A percentile compares a stretch with the other conserved stretches of the same genome.
These are phyloP conservation scores for Claviceps pazoutovae DNA, from an alignment of 2,329 filamentous ascomycete species.

Conservation along the genomic window DNA sequence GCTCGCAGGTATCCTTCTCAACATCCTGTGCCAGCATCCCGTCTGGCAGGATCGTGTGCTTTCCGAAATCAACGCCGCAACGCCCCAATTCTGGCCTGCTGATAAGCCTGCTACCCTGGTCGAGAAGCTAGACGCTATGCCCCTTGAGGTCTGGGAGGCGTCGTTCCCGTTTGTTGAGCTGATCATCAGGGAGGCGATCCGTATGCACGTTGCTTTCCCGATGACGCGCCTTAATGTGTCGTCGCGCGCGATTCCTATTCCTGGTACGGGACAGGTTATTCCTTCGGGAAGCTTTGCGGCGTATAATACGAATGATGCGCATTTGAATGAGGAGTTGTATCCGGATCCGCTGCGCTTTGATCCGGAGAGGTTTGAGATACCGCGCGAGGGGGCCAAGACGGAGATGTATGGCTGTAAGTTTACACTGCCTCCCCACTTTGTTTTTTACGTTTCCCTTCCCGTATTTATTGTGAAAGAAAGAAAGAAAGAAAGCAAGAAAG, in stretches of 20 bases:
- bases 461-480: too few relatives aligned
- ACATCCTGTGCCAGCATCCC: background rate
- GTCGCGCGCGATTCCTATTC: background rate
- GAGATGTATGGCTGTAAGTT: slow-evolving; percentile 4
- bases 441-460: too few relatives aligned
- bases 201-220: slow-evolving; percentile 8
- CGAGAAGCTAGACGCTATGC: slow-evolving; percentile 6
- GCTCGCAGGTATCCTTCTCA: background rate
- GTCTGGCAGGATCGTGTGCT: background rate
- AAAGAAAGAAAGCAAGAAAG: too few relatives aligned
- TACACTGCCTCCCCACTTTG: too few relatives aligned
- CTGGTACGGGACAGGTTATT: slow-evolving; percentile 10
- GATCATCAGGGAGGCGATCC: slow-evolving; percentile 8
- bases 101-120: background rate
- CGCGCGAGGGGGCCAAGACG: background rate
- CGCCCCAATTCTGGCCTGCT: background rate
- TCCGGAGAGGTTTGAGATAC: slow-evolving; percentile 9
- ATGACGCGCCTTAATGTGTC: background rate
- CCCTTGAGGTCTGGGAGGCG: slow-evolving; percentile 7
- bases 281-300: slow-evolving; percentile 9
- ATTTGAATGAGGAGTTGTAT: slow-evolving; percentile 12
- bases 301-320: slow-evolving; percentile 12
- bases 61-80: background rate
- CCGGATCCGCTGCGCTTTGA: slow-evolving; percentile 9
- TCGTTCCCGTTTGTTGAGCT: slow-evolving; percentile 7